Base-by-base conservation (phyloP, 1,139 yeast genomes). In the Arxiozyma bovina region DNA sequence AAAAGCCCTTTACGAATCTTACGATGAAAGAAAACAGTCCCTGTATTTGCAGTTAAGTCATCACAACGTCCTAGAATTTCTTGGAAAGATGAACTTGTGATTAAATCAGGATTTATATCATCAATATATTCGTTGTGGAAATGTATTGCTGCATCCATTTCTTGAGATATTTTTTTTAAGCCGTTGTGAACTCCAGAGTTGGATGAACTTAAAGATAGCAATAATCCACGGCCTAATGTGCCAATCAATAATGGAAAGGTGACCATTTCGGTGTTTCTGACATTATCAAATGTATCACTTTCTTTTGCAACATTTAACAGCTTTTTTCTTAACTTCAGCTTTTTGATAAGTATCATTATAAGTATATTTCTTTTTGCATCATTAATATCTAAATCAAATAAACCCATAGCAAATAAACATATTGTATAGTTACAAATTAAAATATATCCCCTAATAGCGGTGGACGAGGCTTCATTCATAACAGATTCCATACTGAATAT, bases 1-100 rank as follows among this genome's bases (percentile, higher is more conserved):
- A 85, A 69, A 48, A 86, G 74, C 57, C 73, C 78, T 58, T 77
- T 77, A 61, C 81, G 73, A 55, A 87, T 72, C 56, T 83, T 78
- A 65, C 87, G 86, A 65, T 87, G 93, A 41, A 85, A 75, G 0
- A 94, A 90, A 25, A 85, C 85, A 38, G 84, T 79, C 20, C 95
- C 93, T 0, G 91, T 83, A 52, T 85, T 82, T 2, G 83, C 79
- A 22, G 77, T 72, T 3, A 52, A 23, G 9, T 43, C 52, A 42
- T 74, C 78, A 58, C 85, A 90, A n/a, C 79, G 71, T 17, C 81
- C 70, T 51, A 85, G 73, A 11, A 72, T 69, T 45, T 68, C 64
- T 54, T 81, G 79, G 9, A 87, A 76, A 3, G 75, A 79, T 0
- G 73, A 55, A 57, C 78, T 78, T 20, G 71, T 66, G 6, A 64